Base-by-base conservation (phyloP, 2,329 filamentous ascomycete species). In the Claviceps monticola region DNA sequence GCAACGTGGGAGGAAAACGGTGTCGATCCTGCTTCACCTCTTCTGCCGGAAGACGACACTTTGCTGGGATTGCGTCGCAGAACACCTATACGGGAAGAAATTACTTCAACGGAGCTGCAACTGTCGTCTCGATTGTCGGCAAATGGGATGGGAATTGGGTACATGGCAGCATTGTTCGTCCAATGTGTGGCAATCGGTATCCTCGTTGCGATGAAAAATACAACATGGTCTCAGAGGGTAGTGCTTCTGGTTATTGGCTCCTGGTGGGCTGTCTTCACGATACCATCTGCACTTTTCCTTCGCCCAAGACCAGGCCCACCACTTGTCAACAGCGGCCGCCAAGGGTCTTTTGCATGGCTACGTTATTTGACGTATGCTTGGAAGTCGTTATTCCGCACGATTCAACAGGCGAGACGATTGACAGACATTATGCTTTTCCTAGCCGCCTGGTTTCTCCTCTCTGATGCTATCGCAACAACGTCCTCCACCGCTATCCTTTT, bases 401-500 rank as follows among this genome's bases (percentile, higher is more conserved):
- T 90, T 11, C 77, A 81, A 58, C 78, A 89, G 45, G 90, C 91
- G 3, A 75, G 84, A 14, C 76, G 78, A 11, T 74, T 91, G 6
- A 71, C 81, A 49, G 87, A 93, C 59, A 83, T 91, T 29, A 71
- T 86, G 29, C 72, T 91, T 6, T 93, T 93, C 64, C 76, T 98
- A 4, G 80, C 78, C 3, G 89, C 88, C 5, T 98, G 93, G 93
- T 96, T 98, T 64, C 75, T 98, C 34, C 76, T 98, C 1, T 95
- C 87, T 6, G 93, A 98, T 61, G 89, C 87, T 43, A 89, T 97
- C 56, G 93, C 93, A 7, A 97, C 93, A 0, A 91, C 95, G 0
- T 93, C 87, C 37, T 91, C 89, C 14, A 97, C 93, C 0, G 93
- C 93, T 0, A 89, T 97, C 29, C 75, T 98, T 9, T 98, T 96